These are phyloP conservation scores for Fusarium torreyae DNA, from an alignment of 2,329 filamentous ascomycete species.

Conservation along the genomic window DNA sequence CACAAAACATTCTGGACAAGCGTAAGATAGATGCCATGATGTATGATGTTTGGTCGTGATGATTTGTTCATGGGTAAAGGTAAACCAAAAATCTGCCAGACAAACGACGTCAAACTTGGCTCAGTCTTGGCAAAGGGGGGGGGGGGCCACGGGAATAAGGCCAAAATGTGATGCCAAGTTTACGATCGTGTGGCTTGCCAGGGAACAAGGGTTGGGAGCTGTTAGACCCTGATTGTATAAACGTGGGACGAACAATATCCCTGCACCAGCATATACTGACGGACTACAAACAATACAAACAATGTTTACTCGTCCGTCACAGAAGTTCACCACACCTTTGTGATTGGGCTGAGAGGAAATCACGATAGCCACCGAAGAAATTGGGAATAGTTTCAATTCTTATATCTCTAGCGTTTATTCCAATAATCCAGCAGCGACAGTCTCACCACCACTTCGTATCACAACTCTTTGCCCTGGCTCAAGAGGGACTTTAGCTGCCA, in stretches of 20 bases:
- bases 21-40: too few species aligned
- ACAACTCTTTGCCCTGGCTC: slow-evolving; percentile 87
- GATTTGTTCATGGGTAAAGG: too few species aligned
- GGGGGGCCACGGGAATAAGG: too few species aligned
- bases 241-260: neutral
- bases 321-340: neutral
- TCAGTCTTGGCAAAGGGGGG: too few species aligned
- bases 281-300: neutral
- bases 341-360: neutral
- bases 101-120: too few species aligned
- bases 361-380: neutral
- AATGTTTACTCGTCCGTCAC: neutral
- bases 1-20: too few species aligned
- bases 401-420: slow-evolving; percentile 65
- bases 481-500: slow-evolving; percentile 81
- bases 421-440: slow-evolving; percentile 88
- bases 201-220: neutral
- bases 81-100: too few species aligned
- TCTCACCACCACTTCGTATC: slow-evolving; percentile 83
- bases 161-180: neutral
- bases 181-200: neutral
- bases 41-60: too few species aligned
- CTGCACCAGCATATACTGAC: neutral
- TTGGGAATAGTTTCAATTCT: slow-evolving; percentile 14
- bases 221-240: neutral